Percentiles rank a stretch among this genome's conserved stretches.
These are phyloP conservation scores for Uronychia setigera DNA, from an alignment of 73 alveolate genomes.

Conservation along the genomic window DNA sequence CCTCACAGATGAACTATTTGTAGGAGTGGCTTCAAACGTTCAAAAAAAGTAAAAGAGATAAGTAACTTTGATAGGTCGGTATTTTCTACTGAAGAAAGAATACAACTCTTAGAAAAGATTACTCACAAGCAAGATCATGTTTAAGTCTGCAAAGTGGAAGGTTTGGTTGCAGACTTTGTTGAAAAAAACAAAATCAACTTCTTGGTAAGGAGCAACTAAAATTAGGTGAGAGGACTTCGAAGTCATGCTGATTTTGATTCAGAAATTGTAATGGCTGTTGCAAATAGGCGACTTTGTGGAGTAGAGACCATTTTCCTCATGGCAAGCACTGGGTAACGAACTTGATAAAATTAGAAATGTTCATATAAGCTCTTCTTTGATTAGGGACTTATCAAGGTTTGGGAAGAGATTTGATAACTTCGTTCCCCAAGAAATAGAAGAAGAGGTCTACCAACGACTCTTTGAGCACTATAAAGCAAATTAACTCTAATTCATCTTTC, in stretches of 20 bases:
- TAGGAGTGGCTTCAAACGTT: conserved; percentile 44
- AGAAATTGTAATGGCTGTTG: conserved; percentile 51
- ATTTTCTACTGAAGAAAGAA: conserved; percentile 44
- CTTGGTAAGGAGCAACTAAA: conserved; percentile 14
- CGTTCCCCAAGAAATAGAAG: conserved; percentile 64
- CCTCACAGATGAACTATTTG: conserved; percentile 50
- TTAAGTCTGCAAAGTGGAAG: conserved; percentile 27
- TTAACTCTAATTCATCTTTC: background rate
- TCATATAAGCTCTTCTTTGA: conserved; percentile 47
- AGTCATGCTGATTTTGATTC: conserved; percentile 52
- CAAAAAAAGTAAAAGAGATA: background rate
- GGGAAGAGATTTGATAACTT: conserved; percentile 50
- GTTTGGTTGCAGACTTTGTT: conserved; percentile 39
- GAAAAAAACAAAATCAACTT: conserved; percentile 35
- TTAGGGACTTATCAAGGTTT: conserved; percentile 53
- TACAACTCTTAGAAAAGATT: conserved; percentile 38
- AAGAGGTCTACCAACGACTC: conserved; percentile 49
- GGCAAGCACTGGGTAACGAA: conserved; percentile 54
- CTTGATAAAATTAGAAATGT: too few species aligned
- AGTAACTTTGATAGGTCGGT: conserved; percentile 38
- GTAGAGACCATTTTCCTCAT: conserved; percentile 46
- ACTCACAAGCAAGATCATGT: conserved; percentile 21
- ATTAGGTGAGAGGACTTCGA: conserved; percentile 57
- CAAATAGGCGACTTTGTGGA: conserved; percentile 35
- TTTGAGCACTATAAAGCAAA: conserved; percentile 27